Evolutionary conservation across 2,329 filamentous ascomycete genomes (phyloP), one percentile per base, ranked within the genome.

Genomic region (Microsporum canis): DNA sequence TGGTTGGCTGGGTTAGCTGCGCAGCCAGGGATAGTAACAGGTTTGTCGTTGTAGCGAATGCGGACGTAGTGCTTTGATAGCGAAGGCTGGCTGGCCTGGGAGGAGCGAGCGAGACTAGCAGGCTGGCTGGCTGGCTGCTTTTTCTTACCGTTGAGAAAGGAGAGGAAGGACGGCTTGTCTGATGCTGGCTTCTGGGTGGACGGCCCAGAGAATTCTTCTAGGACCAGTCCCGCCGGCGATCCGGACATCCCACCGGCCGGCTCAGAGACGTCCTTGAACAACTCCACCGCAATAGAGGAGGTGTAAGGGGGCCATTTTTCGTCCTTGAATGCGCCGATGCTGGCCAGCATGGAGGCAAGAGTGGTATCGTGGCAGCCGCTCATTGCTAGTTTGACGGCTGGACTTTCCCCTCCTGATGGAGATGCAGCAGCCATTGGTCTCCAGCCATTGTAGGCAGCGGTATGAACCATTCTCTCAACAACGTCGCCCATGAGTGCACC

Each of bases 301-400:
- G 92, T 96, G 70, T 92, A 99, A 0, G 91, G 91, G 0, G 94
- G 94, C 94, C 94, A 99, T 39, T 81, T 80, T 56, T 82, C 82
- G 23, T 77, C 77, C 47, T 88, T 79, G 71, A 89, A 94, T 2
- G 88, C 88, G 2, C 92, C 94, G 5, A 97, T 75, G 66, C 88
- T 89, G 14, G 86, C 78, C 33, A 99, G 77, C 1, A 90, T 78
- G 1, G 83, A 88, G 2, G 89, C 94, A 3, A 99, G 81, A 0
- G 94, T 97, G 1, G 94, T 97, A 71, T 97, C 91, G 73, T 96
- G 91, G 69, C 91, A 96, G 36, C 91, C 91, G 66, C 84, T 88
- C 69, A 97, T 77, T 14, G 85, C 87, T 65, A 97, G 86, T 64
- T 86, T 88, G 68, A 94, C 80, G 34, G 75, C 72, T 39, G 73